Percentiles rank a stretch among this genome's conserved stretches.
phyloP scores from a whole-genome alignment of 1,284 basidiomycete genomes.

The Leucoagaricus sp. region DNA sequence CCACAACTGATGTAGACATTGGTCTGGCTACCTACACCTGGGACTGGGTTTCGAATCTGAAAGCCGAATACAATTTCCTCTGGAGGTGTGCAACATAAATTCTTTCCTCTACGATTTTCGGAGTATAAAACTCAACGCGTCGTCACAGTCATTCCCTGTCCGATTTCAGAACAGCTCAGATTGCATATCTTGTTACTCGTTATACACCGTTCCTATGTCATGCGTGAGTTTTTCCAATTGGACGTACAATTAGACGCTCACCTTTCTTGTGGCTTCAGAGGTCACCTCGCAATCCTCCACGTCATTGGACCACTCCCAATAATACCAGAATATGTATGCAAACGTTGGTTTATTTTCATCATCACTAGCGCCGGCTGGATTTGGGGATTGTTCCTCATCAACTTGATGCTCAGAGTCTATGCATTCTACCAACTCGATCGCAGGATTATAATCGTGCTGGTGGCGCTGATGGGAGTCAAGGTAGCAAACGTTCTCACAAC shows the following conservation, averaged over 20 bases:
- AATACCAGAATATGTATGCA: background rate
- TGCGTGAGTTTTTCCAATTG: background rate
- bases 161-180: background rate
- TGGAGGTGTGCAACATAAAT: background rate
- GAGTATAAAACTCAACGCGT: background rate
- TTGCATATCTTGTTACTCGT: background rate
- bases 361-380: background rate
- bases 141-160: background rate
- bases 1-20: background rate
- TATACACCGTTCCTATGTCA: background rate
- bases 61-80: background rate
- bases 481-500: background rate
- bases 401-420: conserved; percentile 3
- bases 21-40: background rate
- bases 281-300: background rate
- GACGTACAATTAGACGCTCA: background rate
- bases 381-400: background rate
- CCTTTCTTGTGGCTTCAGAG: background rate
- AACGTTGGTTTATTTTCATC: background rate
- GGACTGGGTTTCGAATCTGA: background rate
- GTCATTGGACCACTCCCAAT: background rate
- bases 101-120: background rate
- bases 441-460: background rate
- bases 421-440: background rate
- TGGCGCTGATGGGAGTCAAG: background rate